Conservation (phyloP, 2,329 filamentous ascomycete genomes). For the Sclerotinia spermophila region DNA sequence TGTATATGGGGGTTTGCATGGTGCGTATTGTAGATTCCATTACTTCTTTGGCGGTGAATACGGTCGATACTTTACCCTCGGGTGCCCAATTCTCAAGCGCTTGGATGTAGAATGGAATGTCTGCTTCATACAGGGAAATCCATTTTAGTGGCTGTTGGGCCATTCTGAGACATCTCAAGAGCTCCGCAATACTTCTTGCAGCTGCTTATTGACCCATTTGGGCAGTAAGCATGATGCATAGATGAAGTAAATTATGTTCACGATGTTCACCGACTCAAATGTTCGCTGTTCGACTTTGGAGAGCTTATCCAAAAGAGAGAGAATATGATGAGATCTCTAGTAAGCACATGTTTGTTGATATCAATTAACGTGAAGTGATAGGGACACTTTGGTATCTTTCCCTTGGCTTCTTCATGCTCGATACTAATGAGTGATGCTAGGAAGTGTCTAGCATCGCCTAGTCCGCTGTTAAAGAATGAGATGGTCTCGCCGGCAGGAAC, state of each 20-base stretch:
- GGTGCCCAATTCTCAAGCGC: neutral
- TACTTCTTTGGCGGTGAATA: neutral
- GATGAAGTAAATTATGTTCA: neutral
- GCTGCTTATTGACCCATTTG: neutral
- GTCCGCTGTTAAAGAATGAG: neutral
- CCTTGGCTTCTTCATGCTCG: neutral
- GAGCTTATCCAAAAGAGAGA: neutral
- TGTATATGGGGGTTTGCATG: neutral
- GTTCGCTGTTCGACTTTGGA: neutral
- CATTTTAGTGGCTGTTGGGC: neutral
- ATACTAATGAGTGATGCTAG: neutral
- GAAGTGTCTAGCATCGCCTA: neutral
- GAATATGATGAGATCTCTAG: neutral
- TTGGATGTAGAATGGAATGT: neutral
- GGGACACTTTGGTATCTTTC: neutral
- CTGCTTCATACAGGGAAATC: neutral
- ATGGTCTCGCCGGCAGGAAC: neutral
- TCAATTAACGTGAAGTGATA: constrained; percentile 10
- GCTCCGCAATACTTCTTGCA: neutral
- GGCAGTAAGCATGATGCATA: neutral
- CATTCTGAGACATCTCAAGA: neutral
- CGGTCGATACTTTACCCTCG: neutral
- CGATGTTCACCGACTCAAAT: neutral
- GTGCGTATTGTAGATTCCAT: neutral
- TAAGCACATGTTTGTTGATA: neutral